These are phyloP conservation scores for Trametes pubescens DNA, from an alignment of 1,284 basidiomycete genomes.

Conservation along the genomic window DNA sequence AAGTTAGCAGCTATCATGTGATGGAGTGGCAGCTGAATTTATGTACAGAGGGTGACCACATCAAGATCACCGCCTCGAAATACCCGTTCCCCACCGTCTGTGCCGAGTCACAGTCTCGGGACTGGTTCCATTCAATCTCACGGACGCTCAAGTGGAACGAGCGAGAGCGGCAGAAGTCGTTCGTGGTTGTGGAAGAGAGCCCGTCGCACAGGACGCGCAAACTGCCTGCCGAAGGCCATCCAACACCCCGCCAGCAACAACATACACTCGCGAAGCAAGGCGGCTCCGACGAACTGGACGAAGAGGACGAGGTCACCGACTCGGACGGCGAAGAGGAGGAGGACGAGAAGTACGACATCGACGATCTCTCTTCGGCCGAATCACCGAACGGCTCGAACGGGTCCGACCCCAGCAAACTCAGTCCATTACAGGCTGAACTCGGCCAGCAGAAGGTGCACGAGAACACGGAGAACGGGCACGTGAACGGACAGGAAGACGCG, in stretches of 20 bases:
- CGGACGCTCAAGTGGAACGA: constrained; percentile 99
- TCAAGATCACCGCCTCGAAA: constrained; percentile 97
- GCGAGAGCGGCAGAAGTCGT: constrained; percentile 95
- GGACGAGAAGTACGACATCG: constrained; percentile 89
- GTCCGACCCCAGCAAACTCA: constrained; percentile 25
- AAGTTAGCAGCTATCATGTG: constrained; percentile 44
- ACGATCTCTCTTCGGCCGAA: constrained; percentile 73
- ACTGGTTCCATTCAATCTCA: constrained; percentile 98
- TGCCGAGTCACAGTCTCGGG: constrained; percentile 95
- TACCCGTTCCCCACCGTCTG: constrained; percentile 99
- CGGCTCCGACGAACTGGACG: constrained; percentile 48
- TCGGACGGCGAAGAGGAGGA: constrained; percentile 60
- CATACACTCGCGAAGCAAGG: constrained; percentile 6
- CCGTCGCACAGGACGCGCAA: constrained; percentile 50
- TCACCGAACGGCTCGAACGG: constrained; percentile 26
- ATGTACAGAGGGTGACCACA: constrained; percentile 93
- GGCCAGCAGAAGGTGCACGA: constrained; percentile 33
- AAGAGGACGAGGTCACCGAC: constrained; percentile 58
- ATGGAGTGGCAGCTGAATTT: constrained; percentile 15
- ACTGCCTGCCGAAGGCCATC: constrained; percentile 15
- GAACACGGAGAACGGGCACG: constrained; percentile 44
- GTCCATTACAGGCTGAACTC: constrained; percentile 48
- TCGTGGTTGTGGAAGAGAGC: constrained; percentile 95
- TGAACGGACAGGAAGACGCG: constrained; percentile 34
- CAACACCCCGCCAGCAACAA: constrained; percentile 23